Base-by-base conservation (phyloP, 2,329 filamentous ascomycete species). In the Xylaria sp. region DNA sequence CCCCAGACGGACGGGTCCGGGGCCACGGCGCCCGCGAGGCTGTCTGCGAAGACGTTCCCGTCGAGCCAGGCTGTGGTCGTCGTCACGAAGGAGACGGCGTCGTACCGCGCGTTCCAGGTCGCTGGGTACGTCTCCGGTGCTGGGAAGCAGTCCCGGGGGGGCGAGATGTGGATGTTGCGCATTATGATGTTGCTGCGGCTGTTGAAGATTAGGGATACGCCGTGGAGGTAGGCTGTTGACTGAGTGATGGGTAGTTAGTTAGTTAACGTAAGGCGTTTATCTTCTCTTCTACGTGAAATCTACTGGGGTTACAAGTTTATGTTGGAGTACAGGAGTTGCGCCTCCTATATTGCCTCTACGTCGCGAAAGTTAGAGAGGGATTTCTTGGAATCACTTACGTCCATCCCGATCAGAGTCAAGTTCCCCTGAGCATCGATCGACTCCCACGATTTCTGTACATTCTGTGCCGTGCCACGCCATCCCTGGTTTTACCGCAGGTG, bases 21-120 rank as follows among this genome's bases (percentile, higher is more conserved):
- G 13, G 71, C 71, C 2, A 74, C 66, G 7, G 62, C 63, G 9
- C 69, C 58, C 4, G 25, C 10, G 1, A 28, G 20, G 8, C 56
- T 41, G 55, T 73, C 71, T 13, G 63, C 65, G 61, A 74, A 64
- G 1, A 68, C 65, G 68, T 74, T 74, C 23, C 71, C 73, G 54
- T 74, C 73, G 0, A 74, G 54, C 73, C 73, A 74, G 4, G 66
- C 72, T 18, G 57, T 67, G 0, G 55, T 67, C 15, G 69, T 73
- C 0, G 54, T 72, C 13, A 74, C 72, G 44, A 74, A 67, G 31
- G 63, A 65, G 7, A 74, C 55, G 34, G 73, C 71, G 51, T 74
- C 69, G 60, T 74, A 74, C 0, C 73, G 71, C 58, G 73, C 73
- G 60, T 74, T 74, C 73, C 73, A 74, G 56, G 25, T 69, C 7